Evolutionary conservation across 768 basidiomycete species (phyloP).

Genomic region (Hirschioporus abietinus): DNA sequence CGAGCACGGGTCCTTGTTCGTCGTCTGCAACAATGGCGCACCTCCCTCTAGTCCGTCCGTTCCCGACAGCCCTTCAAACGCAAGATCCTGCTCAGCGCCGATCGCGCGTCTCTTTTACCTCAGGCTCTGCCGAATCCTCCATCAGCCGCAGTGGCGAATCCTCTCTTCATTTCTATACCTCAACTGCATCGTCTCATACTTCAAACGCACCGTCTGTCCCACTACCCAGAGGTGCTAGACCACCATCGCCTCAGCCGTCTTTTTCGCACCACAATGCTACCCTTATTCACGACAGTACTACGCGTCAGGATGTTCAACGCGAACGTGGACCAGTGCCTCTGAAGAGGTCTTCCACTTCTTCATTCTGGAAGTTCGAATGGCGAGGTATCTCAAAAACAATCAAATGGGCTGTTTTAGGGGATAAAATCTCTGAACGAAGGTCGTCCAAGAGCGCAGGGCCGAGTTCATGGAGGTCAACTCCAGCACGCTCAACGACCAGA

Average conservation of each 20-base stretch:
- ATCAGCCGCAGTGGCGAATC: neutral
- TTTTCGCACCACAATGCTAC: neutral
- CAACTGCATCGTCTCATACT: constrained; percentile 1
- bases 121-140: neutral
- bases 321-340: neutral
- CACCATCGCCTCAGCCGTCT: neutral
- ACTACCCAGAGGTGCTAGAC: neutral
- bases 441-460: neutral
- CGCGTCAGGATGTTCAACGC: neutral
- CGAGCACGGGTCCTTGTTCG: neutral
- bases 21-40: neutral
- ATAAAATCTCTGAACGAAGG: neutral
- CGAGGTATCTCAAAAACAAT: neutral
- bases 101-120: neutral
- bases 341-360: neutral
- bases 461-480: neutral
- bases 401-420: neutral
- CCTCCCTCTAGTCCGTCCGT: neutral
- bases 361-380: constrained; percentile 1
- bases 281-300: neutral
- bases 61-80: neutral
- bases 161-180: neutral
- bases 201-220: neutral
- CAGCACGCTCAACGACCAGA: neutral
- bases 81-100: neutral